Conservation (phyloP, 2,329 filamentous ascomycete genomes). For the Pochonia chlamydosporia region DNA sequence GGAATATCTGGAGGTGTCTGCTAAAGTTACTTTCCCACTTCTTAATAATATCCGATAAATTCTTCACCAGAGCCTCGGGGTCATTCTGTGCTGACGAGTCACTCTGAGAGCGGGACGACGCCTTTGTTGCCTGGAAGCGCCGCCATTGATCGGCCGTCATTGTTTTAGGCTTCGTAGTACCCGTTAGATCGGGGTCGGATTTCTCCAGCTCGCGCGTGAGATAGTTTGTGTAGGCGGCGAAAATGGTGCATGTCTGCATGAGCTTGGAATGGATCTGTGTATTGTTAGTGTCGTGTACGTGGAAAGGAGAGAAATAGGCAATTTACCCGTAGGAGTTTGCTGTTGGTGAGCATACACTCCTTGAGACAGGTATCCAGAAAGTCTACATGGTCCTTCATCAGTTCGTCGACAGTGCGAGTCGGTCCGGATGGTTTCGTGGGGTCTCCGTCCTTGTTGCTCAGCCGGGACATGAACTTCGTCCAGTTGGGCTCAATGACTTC, state of each 20-base stretch:
- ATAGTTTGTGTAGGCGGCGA: constrained; percentile 83
- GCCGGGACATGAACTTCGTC: constrained; percentile 84
- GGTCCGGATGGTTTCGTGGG: constrained; percentile 19
- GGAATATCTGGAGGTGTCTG: constrained; percentile 83
- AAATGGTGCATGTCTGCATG: constrained; percentile 92
- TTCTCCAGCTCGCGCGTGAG: constrained; percentile 80
- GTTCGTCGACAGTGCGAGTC: constrained; percentile 77
- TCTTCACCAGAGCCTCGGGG: constrained; percentile 53
- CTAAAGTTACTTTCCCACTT: constrained; percentile 95
- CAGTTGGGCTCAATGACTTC: constrained; percentile 99
- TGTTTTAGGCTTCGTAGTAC: constrained; percentile 50
- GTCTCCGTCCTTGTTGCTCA: constrained; percentile 55
- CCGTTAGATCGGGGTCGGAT: constrained; percentile 71
- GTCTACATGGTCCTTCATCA: constrained; percentile 99
- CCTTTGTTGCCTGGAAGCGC: constrained; percentile 46
- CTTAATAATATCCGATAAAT: constrained; percentile 79
- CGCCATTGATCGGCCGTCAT: constrained; percentile 59
- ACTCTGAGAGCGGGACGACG: constrained; percentile 19
- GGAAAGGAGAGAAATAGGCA: not conserved
- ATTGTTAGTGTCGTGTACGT: not conserved
- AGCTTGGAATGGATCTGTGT: constrained; percentile 90
- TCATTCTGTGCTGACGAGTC: constrained; percentile 23
- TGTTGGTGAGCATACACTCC: constrained; percentile 98
- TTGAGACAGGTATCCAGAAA: constrained; percentile 97
- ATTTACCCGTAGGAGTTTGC: constrained; percentile 80